Evolutionary conservation across 1,139 yeast species (phyloP), one percentile per base, ranked within the genome.

Genomic region (Hansenula sp.): DNA sequence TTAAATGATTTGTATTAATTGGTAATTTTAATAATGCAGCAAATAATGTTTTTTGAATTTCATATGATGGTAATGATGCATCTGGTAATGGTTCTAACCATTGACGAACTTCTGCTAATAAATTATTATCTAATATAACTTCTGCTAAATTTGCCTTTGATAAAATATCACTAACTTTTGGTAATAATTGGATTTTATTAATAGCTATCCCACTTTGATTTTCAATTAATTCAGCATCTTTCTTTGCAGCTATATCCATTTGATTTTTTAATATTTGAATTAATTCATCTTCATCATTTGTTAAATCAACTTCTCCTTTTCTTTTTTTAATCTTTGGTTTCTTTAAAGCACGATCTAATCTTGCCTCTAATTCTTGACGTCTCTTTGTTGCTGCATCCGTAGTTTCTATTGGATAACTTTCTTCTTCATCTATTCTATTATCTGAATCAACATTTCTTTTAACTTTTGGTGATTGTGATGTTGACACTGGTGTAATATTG

Each of bases 11-110:
- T 1, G 97, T 90, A 64, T 90, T 90, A 58, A 92, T 89, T 13
- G 98, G 98, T 45, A 94, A 71, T 41, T 79, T 74, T 38, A 77
- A 75, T 45, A 92, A 69, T 28, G 95, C 83, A 19, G 70, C 69
- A 52, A 94, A 85, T 52, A 94, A 69, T 43, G 85, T 92, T 61
- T 85, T 87, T 62, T 94, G 98, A 50, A 94, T 90, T 62, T 90
- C 96, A 64, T 86, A 92, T 1, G 96, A 94, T 13, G 99, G 99
- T 66, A 94, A 73, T 8, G 97, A 88, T 34, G 95, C 96, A 69
- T 94, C 98, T 2, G 98, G 98, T 52, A 94, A 73, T 32, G 99
- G 99, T 62, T 94, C 99, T 44, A 94, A 73, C 99, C 99, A 94
- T 60, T 88, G 82, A 53, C 97, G 76, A 30, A 94, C 92, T 38